Percentiles rank a stretch among this genome's conserved stretches.
phyloP scores from a whole-genome alignment of 805 yeast genomes.

The Limtongozyma cylindracea region DNA sequence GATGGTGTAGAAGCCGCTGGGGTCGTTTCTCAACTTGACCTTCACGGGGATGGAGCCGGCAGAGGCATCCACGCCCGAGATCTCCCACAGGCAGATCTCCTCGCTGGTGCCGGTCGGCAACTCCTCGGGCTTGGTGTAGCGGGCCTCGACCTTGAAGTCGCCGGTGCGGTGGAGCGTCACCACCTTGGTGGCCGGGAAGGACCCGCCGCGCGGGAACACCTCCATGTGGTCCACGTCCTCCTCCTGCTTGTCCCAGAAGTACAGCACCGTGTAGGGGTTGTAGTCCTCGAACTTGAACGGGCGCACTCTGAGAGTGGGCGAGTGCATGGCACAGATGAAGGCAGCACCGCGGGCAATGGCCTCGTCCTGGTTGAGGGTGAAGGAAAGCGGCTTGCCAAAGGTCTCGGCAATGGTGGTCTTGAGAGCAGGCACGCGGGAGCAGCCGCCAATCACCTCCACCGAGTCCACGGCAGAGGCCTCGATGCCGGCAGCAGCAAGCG shows the following conservation, averaged over 20 bases:
- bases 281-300: constrained; percentile 95
- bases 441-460: constrained; percentile 93
- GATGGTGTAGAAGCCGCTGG: constrained; percentile 82
- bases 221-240: constrained; percentile 85
- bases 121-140: constrained; percentile 49
- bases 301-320: constrained; percentile 95
- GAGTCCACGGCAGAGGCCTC: constrained; percentile 56
- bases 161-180: constrained; percentile 81
- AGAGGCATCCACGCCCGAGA: constrained; percentile 69
- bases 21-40: constrained; percentile 89
- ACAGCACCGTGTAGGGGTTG: constrained; percentile 80
- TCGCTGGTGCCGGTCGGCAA: constrained; percentile 48
- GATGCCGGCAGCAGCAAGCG: constrained; percentile 61
- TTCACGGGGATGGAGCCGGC: constrained; percentile 63
- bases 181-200: constrained; percentile 86
- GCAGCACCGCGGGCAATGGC: constrained; percentile 87
- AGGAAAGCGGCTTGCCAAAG: constrained; percentile 34
- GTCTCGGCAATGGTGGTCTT: constrained; percentile 60
- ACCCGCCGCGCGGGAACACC: constrained; percentile 87
- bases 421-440: constrained; percentile 89
- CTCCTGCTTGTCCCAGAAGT: constrained; percentile 82
- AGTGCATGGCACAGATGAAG: constrained; percentile 84
- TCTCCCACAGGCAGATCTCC: constrained; percentile 59
- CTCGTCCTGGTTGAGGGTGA: constrained; percentile 96
- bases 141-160: constrained; percentile 71